A percentile compares a stretch with the other conserved stretches of the same genome.
Conservation (phyloP, 2,329 filamentous ascomycete genomes). For the Teratosphaeria epicoccoides region DNA sequence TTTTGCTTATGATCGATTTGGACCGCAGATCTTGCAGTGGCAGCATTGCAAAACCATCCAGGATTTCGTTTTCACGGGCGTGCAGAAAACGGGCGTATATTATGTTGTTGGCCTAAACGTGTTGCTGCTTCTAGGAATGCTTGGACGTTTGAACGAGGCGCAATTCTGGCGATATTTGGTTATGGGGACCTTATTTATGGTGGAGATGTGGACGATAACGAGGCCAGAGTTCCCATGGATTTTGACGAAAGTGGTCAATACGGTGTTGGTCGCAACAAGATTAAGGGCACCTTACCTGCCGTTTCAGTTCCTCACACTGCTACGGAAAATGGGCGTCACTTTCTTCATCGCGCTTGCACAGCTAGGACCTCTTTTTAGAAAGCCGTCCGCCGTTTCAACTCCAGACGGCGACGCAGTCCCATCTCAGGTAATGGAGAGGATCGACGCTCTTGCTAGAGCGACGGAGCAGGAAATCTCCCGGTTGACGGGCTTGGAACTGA, state of each 20-base stretch:
- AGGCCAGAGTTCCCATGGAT: constrained; percentile 37
- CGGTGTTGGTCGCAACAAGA: constrained; percentile 31
- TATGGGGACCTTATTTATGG: constrained; percentile 43
- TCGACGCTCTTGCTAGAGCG: constrained; percentile 50
- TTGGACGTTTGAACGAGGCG: constrained; percentile 59
- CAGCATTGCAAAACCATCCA: constrained; percentile 54
- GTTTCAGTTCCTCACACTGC: constrained; percentile 70
- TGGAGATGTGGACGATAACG: constrained; percentile 49
- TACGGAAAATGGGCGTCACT: constrained; percentile 65
- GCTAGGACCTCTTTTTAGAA: constrained; percentile 56
- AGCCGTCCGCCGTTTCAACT: constrained; percentile 11
- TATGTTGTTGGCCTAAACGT: constrained; percentile 48
- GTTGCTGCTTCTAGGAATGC: constrained; percentile 51
- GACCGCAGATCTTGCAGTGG: constrained; percentile 59
- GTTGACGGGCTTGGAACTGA: constrained; percentile 66
- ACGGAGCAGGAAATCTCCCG: constrained; percentile 60
- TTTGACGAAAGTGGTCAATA: constrained; percentile 39
- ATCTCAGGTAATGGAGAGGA: constrained; percentile 55
- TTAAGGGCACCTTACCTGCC: constrained; percentile 59
- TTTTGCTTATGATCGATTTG: constrained; percentile 86
- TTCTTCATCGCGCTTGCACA: constrained; percentile 76
- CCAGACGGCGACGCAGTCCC: constrained; percentile 26
- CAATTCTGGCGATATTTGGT: constrained; percentile 45
- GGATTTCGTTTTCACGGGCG: constrained; percentile 61
- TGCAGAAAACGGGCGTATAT: constrained; percentile 50